Percentiles rank a stretch among this genome's conserved stretches.
phyloP scores from a whole-genome alignment of 768 basidiomycete genomes.

The Naganishia randhawae region DNA sequence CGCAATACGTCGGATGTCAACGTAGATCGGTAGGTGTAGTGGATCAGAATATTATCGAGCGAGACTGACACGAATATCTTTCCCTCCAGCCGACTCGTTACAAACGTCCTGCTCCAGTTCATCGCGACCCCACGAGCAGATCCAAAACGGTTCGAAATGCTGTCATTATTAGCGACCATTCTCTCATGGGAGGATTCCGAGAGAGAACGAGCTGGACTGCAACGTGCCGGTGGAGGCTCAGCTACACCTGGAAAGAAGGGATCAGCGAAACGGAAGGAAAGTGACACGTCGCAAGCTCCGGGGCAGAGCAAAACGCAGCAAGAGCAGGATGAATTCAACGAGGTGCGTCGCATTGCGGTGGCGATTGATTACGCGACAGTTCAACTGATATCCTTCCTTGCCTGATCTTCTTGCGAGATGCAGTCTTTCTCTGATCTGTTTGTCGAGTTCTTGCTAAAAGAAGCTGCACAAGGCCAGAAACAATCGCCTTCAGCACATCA shows the following conservation, averaged over 20 bases:
- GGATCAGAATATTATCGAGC: not conserved
- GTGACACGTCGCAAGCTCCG: slow-evolving; percentile 37
- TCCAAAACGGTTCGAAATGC: slow-evolving; percentile 94
- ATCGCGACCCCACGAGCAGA: slow-evolving; percentile 85
- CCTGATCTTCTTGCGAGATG: not conserved
- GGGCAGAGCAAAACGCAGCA: slow-evolving; percentile 37
- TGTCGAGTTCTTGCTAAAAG: slow-evolving; percentile 96
- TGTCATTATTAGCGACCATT: slow-evolving; percentile 78
- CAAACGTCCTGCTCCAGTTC: slow-evolving; percentile 87
- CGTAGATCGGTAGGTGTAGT: slow-evolving; percentile 62
- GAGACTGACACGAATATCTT: not conserved
- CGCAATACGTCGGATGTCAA: slow-evolving; percentile 77
- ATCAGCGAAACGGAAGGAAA: slow-evolving; percentile 27
- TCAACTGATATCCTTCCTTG: not conserved
- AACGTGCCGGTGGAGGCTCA: slow-evolving; percentile 54
- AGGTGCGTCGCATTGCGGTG: slow-evolving; percentile 37
- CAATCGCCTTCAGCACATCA: not conserved
- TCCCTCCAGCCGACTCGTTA: slow-evolving; percentile 69
- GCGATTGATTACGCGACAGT: not conserved
- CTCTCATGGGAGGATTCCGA: slow-evolving; percentile 90
- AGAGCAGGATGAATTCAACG: slow-evolving; percentile 49
- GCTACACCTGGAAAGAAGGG: slow-evolving; percentile 38
- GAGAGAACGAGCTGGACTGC: slow-evolving; percentile 83
- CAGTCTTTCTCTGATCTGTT: slow-evolving; percentile 96
- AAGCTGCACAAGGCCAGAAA: slow-evolving; percentile 61